Conservation (phyloP, 169 alveolate species). For the Plasmodium malariae region DNA sequence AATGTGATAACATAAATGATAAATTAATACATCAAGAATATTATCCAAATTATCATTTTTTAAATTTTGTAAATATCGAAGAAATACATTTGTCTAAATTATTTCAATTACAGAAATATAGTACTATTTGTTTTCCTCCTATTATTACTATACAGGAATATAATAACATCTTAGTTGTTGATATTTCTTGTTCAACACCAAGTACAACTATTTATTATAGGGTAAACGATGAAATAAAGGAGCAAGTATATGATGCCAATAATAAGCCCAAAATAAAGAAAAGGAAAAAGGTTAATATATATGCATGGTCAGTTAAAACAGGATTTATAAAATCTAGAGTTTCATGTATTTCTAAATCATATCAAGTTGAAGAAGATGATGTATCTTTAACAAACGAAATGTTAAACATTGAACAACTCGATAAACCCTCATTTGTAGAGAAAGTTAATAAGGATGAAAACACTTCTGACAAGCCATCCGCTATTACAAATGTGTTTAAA, state of each 20-base stretch:
- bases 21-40: slow-evolving; percentile 82
- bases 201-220: slow-evolving; percentile 34
- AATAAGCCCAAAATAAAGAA: slow-evolving; percentile 46
- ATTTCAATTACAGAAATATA: slow-evolving; percentile 78
- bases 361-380: slow-evolving; percentile 37
- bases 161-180: slow-evolving; percentile 26
- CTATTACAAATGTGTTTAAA: slow-evolving; percentile 59
- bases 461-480: slow-evolving; percentile 1
- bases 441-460: slow-evolving; percentile 9
- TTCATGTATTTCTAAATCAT: slow-evolving; percentile 65
- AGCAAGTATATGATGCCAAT: slow-evolving; percentile 31
- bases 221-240: slow-evolving; percentile 37
- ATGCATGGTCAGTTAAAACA: slow-evolving; percentile 54
- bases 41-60: slow-evolving; percentile 86
- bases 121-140: slow-evolving; percentile 82
- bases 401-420: not conserved
- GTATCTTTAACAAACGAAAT: not conserved
- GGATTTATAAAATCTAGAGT: slow-evolving; percentile 65
- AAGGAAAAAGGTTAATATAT: slow-evolving; percentile 50
- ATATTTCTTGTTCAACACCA: slow-evolving; percentile 57
- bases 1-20: slow-evolving; percentile 81
- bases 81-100: slow-evolving; percentile 85
- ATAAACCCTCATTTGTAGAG: not conserved
- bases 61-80: slow-evolving; percentile 80
- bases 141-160: slow-evolving; percentile 78